Conservation (phyloP, 2,329 filamentous ascomycete species). For the Camptophora hylomeconis region DNA sequence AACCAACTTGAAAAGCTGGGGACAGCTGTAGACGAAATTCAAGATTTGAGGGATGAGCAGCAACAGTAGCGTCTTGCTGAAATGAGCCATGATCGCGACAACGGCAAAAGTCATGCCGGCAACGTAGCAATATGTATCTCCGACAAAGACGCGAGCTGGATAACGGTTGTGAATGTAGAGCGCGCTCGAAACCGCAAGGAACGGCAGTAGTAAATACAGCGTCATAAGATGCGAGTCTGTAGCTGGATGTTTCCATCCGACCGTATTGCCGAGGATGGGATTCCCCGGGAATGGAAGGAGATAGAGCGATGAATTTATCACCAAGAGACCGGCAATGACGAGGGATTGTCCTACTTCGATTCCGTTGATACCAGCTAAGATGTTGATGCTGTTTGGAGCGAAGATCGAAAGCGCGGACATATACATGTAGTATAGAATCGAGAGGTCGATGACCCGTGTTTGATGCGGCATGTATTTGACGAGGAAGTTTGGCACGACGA, state of each 20-base stretch:
- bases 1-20: conserved; percentile 79
- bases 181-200: conserved; percentile 81
- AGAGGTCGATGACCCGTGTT: conserved; percentile 72
- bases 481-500: conserved; percentile 78
- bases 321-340: conserved; percentile 72
- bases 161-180: conserved; percentile 91
- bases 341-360: conserved; percentile 93
- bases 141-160: conserved; percentile 86
- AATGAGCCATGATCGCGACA: conserved; percentile 91
- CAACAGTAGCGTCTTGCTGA: conserved; percentile 89
- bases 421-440: conserved; percentile 79
- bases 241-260: conserved; percentile 59
- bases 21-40: conserved; percentile 89
- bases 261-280: conserved; percentile 32
- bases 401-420: conserved; percentile 97
- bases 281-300: conserved; percentile 44
- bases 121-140: conserved; percentile 99
- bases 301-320: conserved; percentile 80
- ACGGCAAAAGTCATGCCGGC: conserved; percentile 98
- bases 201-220: conserved; percentile 84
- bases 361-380: conserved; percentile 97
- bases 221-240: conserved; percentile 95
- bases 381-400: conserved; percentile 98
- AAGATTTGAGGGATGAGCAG: conserved; percentile 87
- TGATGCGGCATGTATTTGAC: conserved; percentile 53